Percentiles rank a stretch among this genome's conserved stretches.
Evolutionary conservation across 129 eudicot species (phyloP).

Genomic region (Rutidosis leptorrhynchoides): DNA sequence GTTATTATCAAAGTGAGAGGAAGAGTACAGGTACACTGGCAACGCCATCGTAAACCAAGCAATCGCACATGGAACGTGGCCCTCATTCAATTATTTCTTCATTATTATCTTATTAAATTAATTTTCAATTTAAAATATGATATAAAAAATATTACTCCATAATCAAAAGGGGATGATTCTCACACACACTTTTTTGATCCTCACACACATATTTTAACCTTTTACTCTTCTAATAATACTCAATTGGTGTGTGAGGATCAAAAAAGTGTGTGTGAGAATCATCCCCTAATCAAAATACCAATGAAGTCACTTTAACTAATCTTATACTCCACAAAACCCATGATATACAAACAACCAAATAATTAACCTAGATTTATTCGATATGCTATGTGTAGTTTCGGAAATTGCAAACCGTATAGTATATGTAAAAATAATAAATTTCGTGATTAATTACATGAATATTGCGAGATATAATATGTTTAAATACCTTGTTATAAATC

Average conservation of each 20-base stretch:
- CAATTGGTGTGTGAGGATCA: too few relatives aligned
- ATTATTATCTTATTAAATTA: slow-evolving; percentile 24
- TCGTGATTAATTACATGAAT: too few relatives aligned
- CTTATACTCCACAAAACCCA: neutral
- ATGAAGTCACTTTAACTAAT: slow-evolving; percentile 1
- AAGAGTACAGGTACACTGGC: slow-evolving; percentile 37
- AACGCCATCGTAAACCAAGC: slow-evolving; percentile 36
- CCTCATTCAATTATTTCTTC: slow-evolving; percentile 38
- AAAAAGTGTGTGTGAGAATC: too few relatives aligned
- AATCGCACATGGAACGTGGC: slow-evolving; percentile 44
- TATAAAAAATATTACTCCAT: neutral
- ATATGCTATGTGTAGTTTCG: too few relatives aligned
- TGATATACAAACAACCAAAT: neutral
- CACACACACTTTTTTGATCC: too few relatives aligned
- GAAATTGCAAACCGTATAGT: too few relatives aligned
- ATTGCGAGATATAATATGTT: too few relatives aligned
- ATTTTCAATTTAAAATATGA: neutral
- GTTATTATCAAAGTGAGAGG: slow-evolving; percentile 28
- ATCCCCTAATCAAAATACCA: too few relatives aligned
- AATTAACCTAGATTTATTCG: neutral
- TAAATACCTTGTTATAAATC: neutral
- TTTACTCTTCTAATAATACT: too few relatives aligned
- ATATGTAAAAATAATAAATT: too few relatives aligned
- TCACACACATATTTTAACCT: too few relatives aligned
- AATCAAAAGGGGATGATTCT: too few relatives aligned